Percentiles rank a stretch among this genome's conserved stretches.
Conservation (phyloP, 2,329 filamentous ascomycete genomes). For the Didymella pinodella region DNA sequence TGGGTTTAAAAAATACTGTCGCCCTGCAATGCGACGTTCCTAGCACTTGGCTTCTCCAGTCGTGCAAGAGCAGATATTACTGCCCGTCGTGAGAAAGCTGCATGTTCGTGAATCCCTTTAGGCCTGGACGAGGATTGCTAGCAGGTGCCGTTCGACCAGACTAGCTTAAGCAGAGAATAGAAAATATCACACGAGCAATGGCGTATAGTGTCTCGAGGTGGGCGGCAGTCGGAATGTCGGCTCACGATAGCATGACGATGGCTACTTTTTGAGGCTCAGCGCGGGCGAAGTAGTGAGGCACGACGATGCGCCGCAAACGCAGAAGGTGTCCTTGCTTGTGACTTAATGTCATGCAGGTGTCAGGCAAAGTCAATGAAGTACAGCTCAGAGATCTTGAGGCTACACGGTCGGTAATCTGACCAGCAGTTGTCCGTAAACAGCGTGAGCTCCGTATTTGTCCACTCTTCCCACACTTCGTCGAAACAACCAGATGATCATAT, state of each 20-base stretch:
- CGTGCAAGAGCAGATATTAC: too few relatives aligned
- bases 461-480: not conserved
- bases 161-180: not conserved
- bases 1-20: too few relatives aligned
- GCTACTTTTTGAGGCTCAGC: too few relatives aligned
- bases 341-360: not conserved
- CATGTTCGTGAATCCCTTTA: not conserved
- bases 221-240: not conserved
- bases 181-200: not conserved
- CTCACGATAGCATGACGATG: too few relatives aligned
- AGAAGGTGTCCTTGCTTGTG: not conserved
- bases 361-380: not conserved
- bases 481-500: not conserved
- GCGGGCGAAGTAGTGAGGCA: not conserved
- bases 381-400: not conserved
- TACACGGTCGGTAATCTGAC: not conserved
- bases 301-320: not conserved
- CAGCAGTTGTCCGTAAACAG: not conserved
- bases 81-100: not conserved
- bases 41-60: too few relatives aligned
- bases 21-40: too few relatives aligned
- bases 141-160: not conserved
- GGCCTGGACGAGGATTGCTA: not conserved
- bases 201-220: too few relatives aligned
- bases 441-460: not conserved